phyloP scores from a whole-genome alignment of 139 green algal genomes.

The Monoraphidium neglectum region DNA sequence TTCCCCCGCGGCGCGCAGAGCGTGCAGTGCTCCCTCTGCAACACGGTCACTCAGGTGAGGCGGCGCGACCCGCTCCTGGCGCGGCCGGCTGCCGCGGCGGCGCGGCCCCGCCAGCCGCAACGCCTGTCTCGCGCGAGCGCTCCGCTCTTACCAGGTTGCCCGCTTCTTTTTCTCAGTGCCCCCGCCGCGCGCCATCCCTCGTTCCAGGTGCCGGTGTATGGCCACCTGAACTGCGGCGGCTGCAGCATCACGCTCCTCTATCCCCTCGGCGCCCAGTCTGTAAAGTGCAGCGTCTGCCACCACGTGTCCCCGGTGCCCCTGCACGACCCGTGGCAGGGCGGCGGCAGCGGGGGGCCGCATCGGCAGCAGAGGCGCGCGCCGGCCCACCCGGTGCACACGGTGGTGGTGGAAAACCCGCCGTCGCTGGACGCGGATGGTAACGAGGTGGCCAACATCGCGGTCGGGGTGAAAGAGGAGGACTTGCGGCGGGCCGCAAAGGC shows the following conservation, averaged over 20 bases:
- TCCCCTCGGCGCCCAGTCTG: slow-evolving; percentile 81
- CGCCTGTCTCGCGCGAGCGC: too few species aligned
- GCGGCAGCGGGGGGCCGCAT: neutral
- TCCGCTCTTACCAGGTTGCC: too few species aligned
- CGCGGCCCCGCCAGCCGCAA: too few species aligned
- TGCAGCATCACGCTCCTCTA: slow-evolving; percentile 93
- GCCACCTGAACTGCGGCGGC: slow-evolving; percentile 84
- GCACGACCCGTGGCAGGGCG: neutral
- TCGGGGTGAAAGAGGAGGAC: slow-evolving; percentile 29
- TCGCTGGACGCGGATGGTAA: slow-evolving; percentile 75
- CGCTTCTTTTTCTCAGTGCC: too few species aligned
- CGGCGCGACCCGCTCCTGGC: too few species aligned
- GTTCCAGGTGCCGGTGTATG: slow-evolving; percentile 57
- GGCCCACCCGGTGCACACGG: slow-evolving; percentile 52
- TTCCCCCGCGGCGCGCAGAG: slow-evolving; percentile 88
- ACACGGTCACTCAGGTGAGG: slow-evolving; percentile 79
- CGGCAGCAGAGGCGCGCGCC: neutral
- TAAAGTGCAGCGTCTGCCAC: slow-evolving; percentile 95
- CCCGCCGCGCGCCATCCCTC: too few species aligned
- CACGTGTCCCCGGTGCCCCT: slow-evolving; percentile 68
- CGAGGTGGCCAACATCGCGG: slow-evolving; percentile 60
- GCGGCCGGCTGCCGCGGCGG: too few species aligned
- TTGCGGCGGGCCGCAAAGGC: too few species aligned
- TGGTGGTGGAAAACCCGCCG: slow-evolving; percentile 84
- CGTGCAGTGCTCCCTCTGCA: slow-evolving; percentile 92